Conservation (phyloP, 2,329 filamentous ascomycete species). For the Lasiodiplodia citricola region DNA sequence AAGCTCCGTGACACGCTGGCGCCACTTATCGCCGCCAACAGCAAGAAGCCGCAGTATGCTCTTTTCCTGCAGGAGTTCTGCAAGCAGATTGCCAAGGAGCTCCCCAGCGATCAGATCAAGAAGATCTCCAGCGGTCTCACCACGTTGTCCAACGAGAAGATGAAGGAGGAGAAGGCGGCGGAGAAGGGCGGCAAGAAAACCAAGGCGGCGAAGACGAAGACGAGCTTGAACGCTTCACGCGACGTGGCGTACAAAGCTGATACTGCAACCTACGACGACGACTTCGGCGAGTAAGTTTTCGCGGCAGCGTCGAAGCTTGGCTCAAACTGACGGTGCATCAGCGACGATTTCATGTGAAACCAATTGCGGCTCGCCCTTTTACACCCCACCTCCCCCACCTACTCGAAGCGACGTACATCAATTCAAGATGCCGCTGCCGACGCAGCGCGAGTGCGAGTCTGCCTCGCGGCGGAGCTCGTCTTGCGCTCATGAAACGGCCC, state of each 20-base stretch:
- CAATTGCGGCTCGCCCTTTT: conserved; percentile 11
- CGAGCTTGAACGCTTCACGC: conserved; percentile 72
- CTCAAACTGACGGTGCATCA: conserved; percentile 34
- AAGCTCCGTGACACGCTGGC: conserved; percentile 77
- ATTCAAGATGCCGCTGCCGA: conserved; percentile 17
- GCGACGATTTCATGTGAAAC: conserved; percentile 48
- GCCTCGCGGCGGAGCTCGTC: conserved; percentile 22
- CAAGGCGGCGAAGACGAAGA: conserved; percentile 96
- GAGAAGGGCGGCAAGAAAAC: conserved; percentile 96
- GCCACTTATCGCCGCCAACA: conserved; percentile 75
- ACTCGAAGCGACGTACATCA: conserved; percentile 21
- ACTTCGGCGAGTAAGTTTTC: conserved; percentile 78
- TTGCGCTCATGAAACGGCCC: conserved; percentile 22
- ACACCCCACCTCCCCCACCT: conserved; percentile 23
- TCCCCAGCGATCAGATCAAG: conserved; percentile 94
- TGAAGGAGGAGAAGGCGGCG: conserved; percentile 95
- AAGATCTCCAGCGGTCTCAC: conserved; percentile 88
- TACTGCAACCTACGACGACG: conserved; percentile 78
- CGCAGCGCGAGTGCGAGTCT: conserved; percentile 11
- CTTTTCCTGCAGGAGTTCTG: conserved; percentile 90
- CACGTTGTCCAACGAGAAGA: conserved; percentile 94
- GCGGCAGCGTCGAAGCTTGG: conserved; percentile 2
- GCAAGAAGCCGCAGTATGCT: conserved; percentile 88
- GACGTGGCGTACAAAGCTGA: conserved; percentile 65
- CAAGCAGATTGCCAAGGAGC: conserved; percentile 84